Base-by-base conservation (phyloP, 805 yeast genomes). In the Blastobotrys mokoenaii region DNA sequence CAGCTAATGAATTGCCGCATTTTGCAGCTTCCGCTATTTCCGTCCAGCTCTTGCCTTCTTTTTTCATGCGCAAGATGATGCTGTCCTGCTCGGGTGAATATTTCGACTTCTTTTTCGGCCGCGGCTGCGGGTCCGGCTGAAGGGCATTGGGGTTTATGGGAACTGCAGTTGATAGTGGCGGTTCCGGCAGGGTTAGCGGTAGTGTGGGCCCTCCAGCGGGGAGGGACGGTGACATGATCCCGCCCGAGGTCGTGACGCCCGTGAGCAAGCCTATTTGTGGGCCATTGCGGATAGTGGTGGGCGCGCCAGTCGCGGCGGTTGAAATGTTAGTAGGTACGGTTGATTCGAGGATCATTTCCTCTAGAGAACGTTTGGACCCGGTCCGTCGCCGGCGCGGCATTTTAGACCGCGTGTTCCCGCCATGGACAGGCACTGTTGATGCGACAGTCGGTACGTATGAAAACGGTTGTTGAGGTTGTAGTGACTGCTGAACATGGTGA, bases 81-180 rank as follows among this genome's bases (percentile, higher is more conserved):
- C 72, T 74, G 60, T 83, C 93, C 59, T 83, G 90, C 47, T 76
- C 79, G 49, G 72, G 68, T 20, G 83, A 68, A 60, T 80, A 83
- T 58, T 84, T 83, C n/a, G 86, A 78, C 54, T 73, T 76, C 43
- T 86, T 68, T 52, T 74, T 74, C 7, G 75, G 66, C 30, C 84
- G 65, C 46, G 75, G 77, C 35, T 72, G 70, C 3, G 67, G 65
- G 25, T 66, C 61, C 18, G 70, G 67, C 39, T 64, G 61, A 29
- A 67, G 55, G 3, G 73, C 64, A 18, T 70, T 72, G 0, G 74
- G 73, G 31, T 73, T 64, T 1, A 70, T 60, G 3, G 71, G 66
- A 17, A 53, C 44, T 0, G 69, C 67, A 17, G 66, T 59, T 2
- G 67, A 51, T 22, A 76, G 58, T 1, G 81, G 82, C 1, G 80